Percentiles rank a stretch among this genome's conserved stretches.
Evolutionary conservation across 768 basidiomycete genomes (phyloP).

Genomic region (Serpula lacrymans): DNA sequence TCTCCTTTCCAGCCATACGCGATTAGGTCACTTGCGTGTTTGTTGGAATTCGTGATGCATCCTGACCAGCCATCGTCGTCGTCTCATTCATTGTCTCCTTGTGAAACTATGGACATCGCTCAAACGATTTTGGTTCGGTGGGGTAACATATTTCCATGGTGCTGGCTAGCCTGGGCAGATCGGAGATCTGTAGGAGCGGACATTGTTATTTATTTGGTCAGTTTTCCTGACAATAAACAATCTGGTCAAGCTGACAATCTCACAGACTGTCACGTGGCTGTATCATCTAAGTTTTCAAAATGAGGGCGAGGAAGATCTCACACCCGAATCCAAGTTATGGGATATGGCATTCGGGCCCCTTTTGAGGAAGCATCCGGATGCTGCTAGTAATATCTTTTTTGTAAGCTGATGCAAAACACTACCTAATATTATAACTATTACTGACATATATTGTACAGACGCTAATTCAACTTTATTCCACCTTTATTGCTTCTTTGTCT

Average conservation of each 20-base stretch:
- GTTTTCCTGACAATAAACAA: slow-evolving; percentile 9
- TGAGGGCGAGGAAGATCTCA: not conserved
- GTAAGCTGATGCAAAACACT: slow-evolving; percentile 15
- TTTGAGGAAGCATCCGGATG: slow-evolving; percentile 6
- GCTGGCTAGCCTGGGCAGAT: slow-evolving; percentile 63
- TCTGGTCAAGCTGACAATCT: not conserved
- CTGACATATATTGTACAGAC: too few relatives aligned
- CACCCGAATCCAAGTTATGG: slow-evolving; percentile 6
- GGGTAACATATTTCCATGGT: slow-evolving; percentile 57
- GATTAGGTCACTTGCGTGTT: slow-evolving; percentile 38
- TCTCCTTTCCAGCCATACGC: slow-evolving; percentile 46
- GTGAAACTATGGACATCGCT: slow-evolving; percentile 35
- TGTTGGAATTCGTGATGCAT: slow-evolving; percentile 41
- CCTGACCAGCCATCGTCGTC: slow-evolving; percentile 13
- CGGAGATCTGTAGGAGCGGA: slow-evolving; percentile 47
- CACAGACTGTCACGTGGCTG: slow-evolving; percentile 54
- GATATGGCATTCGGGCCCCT: not conserved
- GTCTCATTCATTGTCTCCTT: slow-evolving; percentile 11
- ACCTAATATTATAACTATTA: too few relatives aligned
- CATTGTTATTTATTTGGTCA: slow-evolving; percentile 46
- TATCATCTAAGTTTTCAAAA: slow-evolving; percentile 28
- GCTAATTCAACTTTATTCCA: too few relatives aligned
- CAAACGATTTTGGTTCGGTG: slow-evolving; percentile 55
- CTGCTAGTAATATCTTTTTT: slow-evolving; percentile 23
- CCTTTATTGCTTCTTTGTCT: too few relatives aligned